These are phyloP conservation scores for Lentinula detonsa DNA, from an alignment of 768 basidiomycete species.

Conservation along the genomic window DNA sequence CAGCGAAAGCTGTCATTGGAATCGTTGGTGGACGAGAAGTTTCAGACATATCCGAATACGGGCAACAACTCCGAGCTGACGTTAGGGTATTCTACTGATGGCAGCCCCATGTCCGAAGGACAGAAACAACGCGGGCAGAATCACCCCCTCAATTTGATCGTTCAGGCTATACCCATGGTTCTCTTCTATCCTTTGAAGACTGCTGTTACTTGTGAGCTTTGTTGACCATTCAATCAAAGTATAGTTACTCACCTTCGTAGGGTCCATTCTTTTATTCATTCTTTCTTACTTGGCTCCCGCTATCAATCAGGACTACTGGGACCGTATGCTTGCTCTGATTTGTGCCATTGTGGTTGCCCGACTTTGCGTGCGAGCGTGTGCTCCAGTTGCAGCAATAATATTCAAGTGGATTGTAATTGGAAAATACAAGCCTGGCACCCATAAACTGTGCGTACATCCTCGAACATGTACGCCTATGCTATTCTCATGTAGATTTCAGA, in stretches of 20 bases:
- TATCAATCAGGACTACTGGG: slow-evolving; percentile 24
- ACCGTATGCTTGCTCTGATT: slow-evolving; percentile 26
- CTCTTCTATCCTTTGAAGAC: slow-evolving; percentile 42
- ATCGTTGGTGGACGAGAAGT: slow-evolving; percentile 2
- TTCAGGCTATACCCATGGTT: slow-evolving; percentile 34
- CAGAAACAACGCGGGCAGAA: slow-evolving; percentile 20
- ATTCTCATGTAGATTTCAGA: slow-evolving; percentile 10
- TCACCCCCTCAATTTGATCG: slow-evolving; percentile 31
- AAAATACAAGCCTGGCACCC: slow-evolving; percentile 28
- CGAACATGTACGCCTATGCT: neutral
- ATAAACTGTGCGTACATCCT: slow-evolving; percentile 24
- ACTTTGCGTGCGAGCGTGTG: slow-evolving; percentile 25
- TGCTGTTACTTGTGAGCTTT: slow-evolving; percentile 31
- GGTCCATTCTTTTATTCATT: slow-evolving; percentile 33
- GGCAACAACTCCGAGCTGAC: slow-evolving; percentile 12
- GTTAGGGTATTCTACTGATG: slow-evolving; percentile 22
- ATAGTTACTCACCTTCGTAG: slow-evolving; percentile 12
- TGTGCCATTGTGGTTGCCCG: slow-evolving; percentile 28
- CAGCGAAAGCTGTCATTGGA: slow-evolving; percentile 12
- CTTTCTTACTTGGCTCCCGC: slow-evolving; percentile 27
- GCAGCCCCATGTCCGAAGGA: slow-evolving; percentile 15
- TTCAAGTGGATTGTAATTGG: slow-evolving; percentile 46
- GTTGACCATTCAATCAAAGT: neutral
- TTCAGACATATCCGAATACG: slow-evolving; percentile 3
- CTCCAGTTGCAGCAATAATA: slow-evolving; percentile 30